Evolutionary conservation across 1,284 basidiomycete genomes (phyloP).

Genomic region (Peniophora sp.): DNA sequence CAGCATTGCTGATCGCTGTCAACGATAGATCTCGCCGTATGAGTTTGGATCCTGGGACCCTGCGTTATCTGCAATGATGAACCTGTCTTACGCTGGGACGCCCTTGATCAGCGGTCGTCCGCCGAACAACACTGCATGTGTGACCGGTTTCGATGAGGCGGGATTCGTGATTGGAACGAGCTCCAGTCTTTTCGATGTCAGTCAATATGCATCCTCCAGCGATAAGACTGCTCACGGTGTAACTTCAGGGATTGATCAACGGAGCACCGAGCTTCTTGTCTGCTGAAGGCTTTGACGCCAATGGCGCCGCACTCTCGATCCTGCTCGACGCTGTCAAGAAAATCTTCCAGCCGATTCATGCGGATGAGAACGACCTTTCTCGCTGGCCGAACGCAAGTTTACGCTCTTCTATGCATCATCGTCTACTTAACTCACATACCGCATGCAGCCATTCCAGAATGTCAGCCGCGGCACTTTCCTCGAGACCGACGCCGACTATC

Average conservation of each 20-base stretch:
- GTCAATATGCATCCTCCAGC: constrained; percentile 6
- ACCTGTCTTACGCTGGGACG: constrained; percentile 53
- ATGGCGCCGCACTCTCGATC: constrained; percentile 22
- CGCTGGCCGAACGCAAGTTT: constrained; percentile 53
- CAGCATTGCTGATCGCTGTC: not conserved
- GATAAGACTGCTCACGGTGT: not conserved
- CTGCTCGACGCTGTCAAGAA: constrained; percentile 13
- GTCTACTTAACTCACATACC: not conserved
- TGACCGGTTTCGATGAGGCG: constrained; percentile 59
- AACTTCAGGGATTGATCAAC: constrained; percentile 22
- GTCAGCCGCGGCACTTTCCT: constrained; percentile 30
- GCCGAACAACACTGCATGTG: constrained; percentile 43
- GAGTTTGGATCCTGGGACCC: constrained; percentile 69
- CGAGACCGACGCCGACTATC: constrained; percentile 40
- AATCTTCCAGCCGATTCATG: constrained; percentile 40
- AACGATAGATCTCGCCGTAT: constrained; percentile 47
- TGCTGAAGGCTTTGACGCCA: constrained; percentile 23
- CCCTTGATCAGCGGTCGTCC: constrained; percentile 43
- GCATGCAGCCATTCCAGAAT: constrained; percentile 39
- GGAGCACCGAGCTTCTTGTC: constrained; percentile 33
- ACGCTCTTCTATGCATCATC: not conserved
- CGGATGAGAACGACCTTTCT: constrained; percentile 51
- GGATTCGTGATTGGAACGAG: constrained; percentile 60
- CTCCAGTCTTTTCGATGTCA: constrained; percentile 56
- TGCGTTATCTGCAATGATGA: constrained; percentile 49